A percentile compares a stretch with the other conserved stretches of the same genome.
phyloP scores from a whole-genome alignment of 352 stramenopile species.

The Globisporangium recalcitrans region DNA sequence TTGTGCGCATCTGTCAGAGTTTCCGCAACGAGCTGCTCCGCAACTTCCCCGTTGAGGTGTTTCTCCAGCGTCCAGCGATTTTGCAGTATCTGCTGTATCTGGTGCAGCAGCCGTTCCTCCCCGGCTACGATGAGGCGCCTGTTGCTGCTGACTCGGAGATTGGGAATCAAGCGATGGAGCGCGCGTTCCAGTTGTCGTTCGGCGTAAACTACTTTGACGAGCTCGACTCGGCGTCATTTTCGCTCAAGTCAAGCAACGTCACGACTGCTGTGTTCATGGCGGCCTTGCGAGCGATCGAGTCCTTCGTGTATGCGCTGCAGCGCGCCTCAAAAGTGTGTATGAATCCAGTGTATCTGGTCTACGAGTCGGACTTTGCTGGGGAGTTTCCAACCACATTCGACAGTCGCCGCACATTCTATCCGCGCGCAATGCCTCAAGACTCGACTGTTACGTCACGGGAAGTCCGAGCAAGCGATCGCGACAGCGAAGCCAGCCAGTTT shows the following conservation, averaged over 20 bases:
- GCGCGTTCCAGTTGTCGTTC: conserved; percentile 20
- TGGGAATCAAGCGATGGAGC: conserved; percentile 18
- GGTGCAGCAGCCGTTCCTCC: conserved; percentile 53
- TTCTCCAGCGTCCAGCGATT: conserved; percentile 56
- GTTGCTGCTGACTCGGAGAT: not conserved
- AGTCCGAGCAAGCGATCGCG: not conserved
- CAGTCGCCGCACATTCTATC: conserved; percentile 28
- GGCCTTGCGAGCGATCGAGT: conserved; percentile 56
- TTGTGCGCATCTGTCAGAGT: conserved; percentile 42
- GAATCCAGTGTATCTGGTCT: conserved; percentile 42
- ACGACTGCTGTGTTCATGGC: conserved; percentile 50
- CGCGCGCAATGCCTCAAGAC: conserved; percentile 20
- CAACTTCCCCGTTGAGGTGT: conserved; percentile 63
- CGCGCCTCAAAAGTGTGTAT: conserved; percentile 26
- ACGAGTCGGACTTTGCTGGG: conserved; percentile 18
- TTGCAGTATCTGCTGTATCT: conserved; percentile 63
- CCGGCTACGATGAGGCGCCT: conserved; percentile 8
- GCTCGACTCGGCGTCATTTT: conserved; percentile 33
- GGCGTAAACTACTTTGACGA: conserved; percentile 79
- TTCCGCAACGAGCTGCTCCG: conserved; percentile 54
- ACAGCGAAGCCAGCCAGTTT: conserved; percentile 16
- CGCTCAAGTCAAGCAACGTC: conserved; percentile 42
- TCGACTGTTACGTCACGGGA: not conserved
- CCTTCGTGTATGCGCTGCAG: conserved; percentile 42
- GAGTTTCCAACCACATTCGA: conserved; percentile 30